Evolutionary conservation across 306 rosid genomes (phyloP), one percentile per base, ranked within the genome.

Genomic region (Cucurbita argyrosperma): DNA sequence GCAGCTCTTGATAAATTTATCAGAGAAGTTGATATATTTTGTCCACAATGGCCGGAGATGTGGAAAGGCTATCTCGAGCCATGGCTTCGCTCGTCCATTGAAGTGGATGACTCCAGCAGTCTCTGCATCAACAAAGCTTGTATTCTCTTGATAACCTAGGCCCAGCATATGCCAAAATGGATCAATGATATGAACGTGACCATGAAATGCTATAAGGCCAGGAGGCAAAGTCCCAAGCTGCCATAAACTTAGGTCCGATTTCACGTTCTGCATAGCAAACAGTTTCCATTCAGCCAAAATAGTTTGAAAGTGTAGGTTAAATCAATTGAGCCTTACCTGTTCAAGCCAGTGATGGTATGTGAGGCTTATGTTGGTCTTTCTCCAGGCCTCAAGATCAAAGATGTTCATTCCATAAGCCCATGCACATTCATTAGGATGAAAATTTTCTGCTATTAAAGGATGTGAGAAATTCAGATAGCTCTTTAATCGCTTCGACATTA

Each of bases 341-440:
- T 83, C 95, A 83, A 94, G 88, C 99, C 99, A 94, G 76, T 89
- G 67, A 73, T 95, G 91, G 80, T 91, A 95, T 65, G 90, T 82
- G 19, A 60, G 72, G 89, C 97, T 95, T 84, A 95, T 95, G 81
- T 91, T 95, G 81, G 99, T 91, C 80, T 80, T 95, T 81, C 97
- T 85, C 99, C 99, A 95, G 74, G 97, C 99, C 69, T 87, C 89
- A 62, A 95, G 85, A 81, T 95, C 97, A 73, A 95, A 95, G 72
- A 95, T 87, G 84, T 95, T 95, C 99, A 95, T 95, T 76, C 99
- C 99, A 76, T 95, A 95, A 49, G 99, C 99, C 99, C 97, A 95
- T 12, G 99, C 99, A 74, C 99, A 95, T 77, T 92, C 88, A 19
- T 83, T 63, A 63, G 99, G 96, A 49, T 86, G 55, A 64, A 95